These are phyloP conservation scores for Paramyrothecium roridum DNA, from an alignment of 2,329 filamentous ascomycete species.

Conservation along the genomic window DNA sequence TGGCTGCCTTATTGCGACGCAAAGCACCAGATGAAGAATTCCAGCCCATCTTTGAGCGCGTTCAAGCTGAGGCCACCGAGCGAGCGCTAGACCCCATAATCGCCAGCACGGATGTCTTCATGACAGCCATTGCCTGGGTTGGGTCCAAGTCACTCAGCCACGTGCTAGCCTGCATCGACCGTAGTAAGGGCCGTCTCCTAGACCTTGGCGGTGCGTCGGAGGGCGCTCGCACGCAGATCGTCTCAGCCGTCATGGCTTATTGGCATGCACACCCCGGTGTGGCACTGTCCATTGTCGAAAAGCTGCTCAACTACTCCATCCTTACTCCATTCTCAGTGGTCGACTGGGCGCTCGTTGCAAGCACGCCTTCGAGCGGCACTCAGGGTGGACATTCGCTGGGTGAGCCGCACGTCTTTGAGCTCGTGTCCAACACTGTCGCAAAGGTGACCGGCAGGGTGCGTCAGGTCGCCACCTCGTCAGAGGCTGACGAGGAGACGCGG, in stretches of 20 bases:
- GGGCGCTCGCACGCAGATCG: slow-evolving; percentile 79
- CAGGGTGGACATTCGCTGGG: slow-evolving; percentile 65
- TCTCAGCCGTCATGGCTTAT: slow-evolving; percentile 85
- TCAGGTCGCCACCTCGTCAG: slow-evolving; percentile 69
- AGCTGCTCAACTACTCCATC: slow-evolving; percentile 95
- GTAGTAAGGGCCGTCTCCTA: slow-evolving; percentile 84
- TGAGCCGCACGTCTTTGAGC: slow-evolving; percentile 78
- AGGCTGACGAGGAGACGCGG: slow-evolving; percentile 63
- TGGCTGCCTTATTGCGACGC: slow-evolving; percentile 74
- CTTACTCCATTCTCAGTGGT: slow-evolving; percentile 81
- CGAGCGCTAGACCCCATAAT: slow-evolving; percentile 74
- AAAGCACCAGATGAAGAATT: slow-evolving; percentile 86
- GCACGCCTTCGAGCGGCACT: slow-evolving; percentile 42
- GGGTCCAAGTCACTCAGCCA: slow-evolving; percentile 96
- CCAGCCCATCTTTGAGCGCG: slow-evolving; percentile 73
- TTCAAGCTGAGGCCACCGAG: slow-evolving; percentile 74
- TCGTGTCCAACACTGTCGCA: slow-evolving; percentile 81
- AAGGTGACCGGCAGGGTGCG: slow-evolving; percentile 87
- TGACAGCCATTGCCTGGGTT: slow-evolving; percentile 89
- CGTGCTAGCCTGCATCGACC: slow-evolving; percentile 91
- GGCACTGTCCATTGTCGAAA: slow-evolving; percentile 90
- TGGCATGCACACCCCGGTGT: slow-evolving; percentile 92
- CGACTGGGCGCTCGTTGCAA: slow-evolving; percentile 78
- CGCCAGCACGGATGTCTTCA: slow-evolving; percentile 87
- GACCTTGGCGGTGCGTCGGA: slow-evolving; percentile 74